These are phyloP conservation scores for Zychaea mexicana DNA, from an alignment of 371 early-diverging fungal species.

Conservation along the genomic window DNA sequence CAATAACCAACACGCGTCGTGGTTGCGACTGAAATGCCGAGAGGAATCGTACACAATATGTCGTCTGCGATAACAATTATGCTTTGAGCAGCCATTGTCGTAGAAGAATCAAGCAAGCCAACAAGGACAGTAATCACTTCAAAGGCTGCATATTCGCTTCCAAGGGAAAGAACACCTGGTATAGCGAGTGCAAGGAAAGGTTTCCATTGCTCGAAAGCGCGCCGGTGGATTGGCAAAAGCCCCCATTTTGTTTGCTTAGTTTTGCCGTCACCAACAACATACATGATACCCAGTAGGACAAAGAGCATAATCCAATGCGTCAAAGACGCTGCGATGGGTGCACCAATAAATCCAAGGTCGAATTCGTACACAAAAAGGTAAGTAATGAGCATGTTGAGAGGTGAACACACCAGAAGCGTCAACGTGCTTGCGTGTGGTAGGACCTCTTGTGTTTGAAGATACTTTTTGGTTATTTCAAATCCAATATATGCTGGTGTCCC, in stretches of 20 bases:
- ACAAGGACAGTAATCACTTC: constrained; percentile 79
- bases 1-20: constrained; percentile 75
- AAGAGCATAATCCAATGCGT: constrained; percentile 63
- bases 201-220: constrained; percentile 70
- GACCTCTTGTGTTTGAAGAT: constrained; percentile 72
- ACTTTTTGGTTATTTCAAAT: constrained; percentile 70
- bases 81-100: constrained; percentile 74
- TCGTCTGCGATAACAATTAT: constrained; percentile 30
- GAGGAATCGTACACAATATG: constrained; percentile 42
- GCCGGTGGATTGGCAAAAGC: constrained; percentile 63
- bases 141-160: constrained; percentile 74
- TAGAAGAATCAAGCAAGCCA: constrained; percentile 67
- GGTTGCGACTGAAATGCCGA: constrained; percentile 66
- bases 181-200: constrained; percentile 52
- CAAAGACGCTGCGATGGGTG: constrained; percentile 75
- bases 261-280: constrained; percentile 32
- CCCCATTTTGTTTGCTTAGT: constrained; percentile 54
- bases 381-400: constrained; percentile 67
- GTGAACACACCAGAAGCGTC: constrained; percentile 62
- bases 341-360: constrained; percentile 75
- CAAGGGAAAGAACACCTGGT: constrained; percentile 51
- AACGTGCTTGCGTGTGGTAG: constrained; percentile 71
- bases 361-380: constrained; percentile 67
- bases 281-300: constrained; percentile 48
- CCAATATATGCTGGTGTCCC: constrained; percentile 67